These are phyloP conservation scores for Gliomastix tumulicola DNA, from an alignment of 2,329 filamentous ascomycete genomes.

Conservation along the genomic window DNA sequence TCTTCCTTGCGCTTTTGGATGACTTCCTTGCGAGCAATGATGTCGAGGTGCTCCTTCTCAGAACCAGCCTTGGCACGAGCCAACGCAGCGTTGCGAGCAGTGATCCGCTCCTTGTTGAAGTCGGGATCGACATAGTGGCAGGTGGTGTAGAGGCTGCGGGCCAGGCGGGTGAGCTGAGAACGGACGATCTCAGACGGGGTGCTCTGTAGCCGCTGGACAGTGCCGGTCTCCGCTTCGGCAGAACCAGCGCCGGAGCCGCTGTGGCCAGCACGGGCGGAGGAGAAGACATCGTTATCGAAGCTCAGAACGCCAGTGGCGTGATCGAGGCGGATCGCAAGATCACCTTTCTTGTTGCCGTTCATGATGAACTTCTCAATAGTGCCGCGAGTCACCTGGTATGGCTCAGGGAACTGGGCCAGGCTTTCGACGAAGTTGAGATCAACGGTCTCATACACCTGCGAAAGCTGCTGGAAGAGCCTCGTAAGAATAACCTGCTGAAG, in stretches of 20 bases:
- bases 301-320: conserved; percentile 92
- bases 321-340: conserved; percentile 91
- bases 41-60: conserved; percentile 85
- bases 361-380: conserved; percentile 99
- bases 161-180: conserved; percentile 84
- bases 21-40: conserved; percentile 76
- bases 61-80: conserved; percentile 78
- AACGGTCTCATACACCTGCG: conserved; percentile 97
- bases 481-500: conserved; percentile 98
- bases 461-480: conserved; percentile 96
- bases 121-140: conserved; percentile 92
- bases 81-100: conserved; percentile 73
- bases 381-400: conserved; percentile 83
- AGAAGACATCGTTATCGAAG: conserved; percentile 98
- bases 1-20: conserved; percentile 98
- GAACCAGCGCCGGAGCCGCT: conserved; percentile 79
- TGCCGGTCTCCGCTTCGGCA: conserved; percentile 75
- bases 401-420: conserved; percentile 91
- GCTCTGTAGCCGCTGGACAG: conserved; percentile 92
- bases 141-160: conserved; percentile 85
- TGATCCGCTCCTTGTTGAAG: conserved; percentile 74
- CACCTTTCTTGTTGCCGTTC: conserved; percentile 99
- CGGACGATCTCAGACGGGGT: conserved; percentile 97
- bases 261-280: conserved; percentile 87
- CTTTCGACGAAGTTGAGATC: conserved; percentile 89